Evolutionary conservation across 2,329 filamentous ascomycete species (phyloP).

Genomic region (Diaporthe longicolla): DNA sequence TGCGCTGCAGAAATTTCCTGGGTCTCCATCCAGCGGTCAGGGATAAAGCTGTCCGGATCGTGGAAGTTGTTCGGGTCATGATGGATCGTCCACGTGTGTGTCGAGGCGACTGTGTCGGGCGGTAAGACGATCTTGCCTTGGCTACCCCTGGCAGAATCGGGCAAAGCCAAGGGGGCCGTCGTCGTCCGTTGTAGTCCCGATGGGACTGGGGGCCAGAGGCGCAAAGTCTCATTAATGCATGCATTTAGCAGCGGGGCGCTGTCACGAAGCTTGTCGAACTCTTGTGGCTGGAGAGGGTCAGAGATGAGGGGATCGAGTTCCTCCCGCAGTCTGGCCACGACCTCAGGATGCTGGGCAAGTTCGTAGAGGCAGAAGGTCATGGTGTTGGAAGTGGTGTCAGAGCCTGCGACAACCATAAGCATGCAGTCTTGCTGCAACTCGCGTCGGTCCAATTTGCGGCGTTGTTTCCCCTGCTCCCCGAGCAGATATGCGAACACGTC

Average conservation of each 20-base stretch:
- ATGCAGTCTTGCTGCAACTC: conserved; percentile 22
- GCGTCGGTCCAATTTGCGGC: conserved; percentile 12
- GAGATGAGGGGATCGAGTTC: conserved; percentile 49
- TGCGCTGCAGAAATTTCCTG: background rate
- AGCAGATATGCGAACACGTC: conserved; percentile 10
- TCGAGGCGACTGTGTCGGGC: conserved; percentile 18
- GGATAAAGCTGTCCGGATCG: conserved; percentile 24
- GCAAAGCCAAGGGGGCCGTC: background rate
- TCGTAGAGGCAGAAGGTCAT: conserved; percentile 75
- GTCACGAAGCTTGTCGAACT: conserved; percentile 1
- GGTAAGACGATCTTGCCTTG: conserved; percentile 23
- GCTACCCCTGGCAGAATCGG: background rate
- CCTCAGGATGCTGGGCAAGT: conserved; percentile 64
- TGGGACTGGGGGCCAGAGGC: conserved; percentile 8
- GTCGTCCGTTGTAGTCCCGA: conserved; percentile 10
- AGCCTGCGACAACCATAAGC: conserved; percentile 52
- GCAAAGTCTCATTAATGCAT: conserved; percentile 18
- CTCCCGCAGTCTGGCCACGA: conserved; percentile 56
- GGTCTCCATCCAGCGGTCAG: conserved; percentile 24
- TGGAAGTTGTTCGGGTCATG: conserved; percentile 14
- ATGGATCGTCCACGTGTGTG: conserved; percentile 27
- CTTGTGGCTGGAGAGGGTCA: background rate
- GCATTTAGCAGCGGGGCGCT: background rate
- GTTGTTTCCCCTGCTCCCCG: conserved; percentile 15
- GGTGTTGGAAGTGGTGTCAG: conserved; percentile 75